A percentile compares a stretch with the other conserved stretches of the same genome.
Conservation (phyloP, 2,329 filamentous ascomycete genomes). For the Colletotrichum eleusines region DNA sequence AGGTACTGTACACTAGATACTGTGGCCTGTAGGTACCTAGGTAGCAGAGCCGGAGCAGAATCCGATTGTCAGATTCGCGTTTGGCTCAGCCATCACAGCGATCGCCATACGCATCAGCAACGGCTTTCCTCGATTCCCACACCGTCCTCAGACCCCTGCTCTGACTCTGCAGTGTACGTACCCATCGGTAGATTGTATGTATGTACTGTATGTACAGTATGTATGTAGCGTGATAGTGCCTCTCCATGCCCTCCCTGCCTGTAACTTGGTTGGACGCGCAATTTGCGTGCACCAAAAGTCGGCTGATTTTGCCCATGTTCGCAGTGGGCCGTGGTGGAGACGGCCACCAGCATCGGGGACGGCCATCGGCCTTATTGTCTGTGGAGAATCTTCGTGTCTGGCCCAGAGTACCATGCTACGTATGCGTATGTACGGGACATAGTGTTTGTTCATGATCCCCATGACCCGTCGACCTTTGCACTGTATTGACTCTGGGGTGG, state of each 20-base stretch:
- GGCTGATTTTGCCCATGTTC: slow-evolving; percentile 11
- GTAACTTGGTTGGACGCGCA: background rate
- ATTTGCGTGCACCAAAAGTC: background rate
- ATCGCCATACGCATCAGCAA: slow-evolving; percentile 21
- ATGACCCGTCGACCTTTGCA: background rate
- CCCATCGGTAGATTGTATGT: too few species aligned
- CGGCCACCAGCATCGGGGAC: background rate
- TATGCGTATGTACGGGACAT: too few species aligned
- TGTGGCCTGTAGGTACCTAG: too few species aligned
- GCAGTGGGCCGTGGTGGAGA: background rate
- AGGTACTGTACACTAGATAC: too few species aligned
- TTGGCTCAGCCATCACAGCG: slow-evolving; percentile 35
- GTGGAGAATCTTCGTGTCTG: background rate
- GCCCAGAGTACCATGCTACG: background rate
- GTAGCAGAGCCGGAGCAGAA: slow-evolving; percentile 25
- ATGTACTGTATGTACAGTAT: too few species aligned
- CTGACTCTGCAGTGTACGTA: background rate
- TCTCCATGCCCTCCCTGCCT: too few species aligned
- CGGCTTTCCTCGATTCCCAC: slow-evolving; percentile 29
- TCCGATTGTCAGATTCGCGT: slow-evolving; percentile 40
- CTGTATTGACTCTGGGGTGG: slow-evolving; percentile 17
- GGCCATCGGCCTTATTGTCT: background rate
- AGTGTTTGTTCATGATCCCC: slow-evolving; percentile 1
- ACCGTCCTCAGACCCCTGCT: slow-evolving; percentile 14
- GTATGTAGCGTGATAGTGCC: too few species aligned